Base-by-base conservation (phyloP, 805 yeast species). In the Suhomyces prunicola region DNA sequence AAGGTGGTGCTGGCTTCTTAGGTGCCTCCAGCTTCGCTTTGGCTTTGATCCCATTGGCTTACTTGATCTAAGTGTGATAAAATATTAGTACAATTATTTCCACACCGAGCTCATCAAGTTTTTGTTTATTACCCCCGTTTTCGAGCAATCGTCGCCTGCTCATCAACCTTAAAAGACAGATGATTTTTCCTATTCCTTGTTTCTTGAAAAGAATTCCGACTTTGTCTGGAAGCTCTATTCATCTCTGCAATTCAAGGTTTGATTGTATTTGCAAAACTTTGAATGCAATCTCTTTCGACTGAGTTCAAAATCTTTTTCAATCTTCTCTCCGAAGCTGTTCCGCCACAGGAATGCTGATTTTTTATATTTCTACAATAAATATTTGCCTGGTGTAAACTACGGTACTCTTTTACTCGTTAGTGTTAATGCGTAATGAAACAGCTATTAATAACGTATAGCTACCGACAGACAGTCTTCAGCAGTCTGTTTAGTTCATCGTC, bases 31-130 rank as follows among this genome's bases (percentile, higher is more conserved):
- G 64, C 55, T 51, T 62, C 31, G 74, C 73, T 42, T 52, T 65
- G 44, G 59, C 64, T 46, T 66, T 70, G 53, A 55, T 71, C 47
- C 70, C 76, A 52, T 66, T 69, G 54, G 76, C 71, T 51, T 68
- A 67, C 67, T 66, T 72, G 60, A 53, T 72, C 59, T 72, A 69
- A 69, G 33, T 22, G 31, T 42, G 46, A 41, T 23, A 29, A 27
- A 39, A 47, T 36, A 47, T 47, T 47, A 35, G 10, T 19, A n/a
- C 10, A 41, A 41, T 47, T 42, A 42, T 42, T 42, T 24, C 13
- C 42, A 10, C 42, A 10, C 9, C 17, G 42, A 39, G 8, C 0
- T 17, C 24, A 17, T 39, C 23, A 19, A 39, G 42, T 12, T 19
- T 17, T 39, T 39, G 24, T 17, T 39, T 39, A 39, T 39, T 39